Base-by-base conservation (phyloP, 352 stramenopile genomes). In the Thalassiosira hispida region DNA sequence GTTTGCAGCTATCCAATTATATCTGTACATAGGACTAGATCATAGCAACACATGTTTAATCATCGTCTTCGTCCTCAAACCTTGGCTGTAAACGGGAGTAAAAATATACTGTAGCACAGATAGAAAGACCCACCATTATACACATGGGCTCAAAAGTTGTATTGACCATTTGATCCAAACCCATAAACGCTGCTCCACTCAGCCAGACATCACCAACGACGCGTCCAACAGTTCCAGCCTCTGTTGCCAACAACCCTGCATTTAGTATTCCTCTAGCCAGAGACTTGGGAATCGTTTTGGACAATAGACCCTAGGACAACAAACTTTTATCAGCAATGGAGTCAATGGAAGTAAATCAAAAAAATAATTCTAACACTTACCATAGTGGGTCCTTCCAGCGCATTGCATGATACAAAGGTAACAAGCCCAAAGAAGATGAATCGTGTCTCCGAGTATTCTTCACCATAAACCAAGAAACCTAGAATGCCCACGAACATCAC, bases 201-300 rank as follows among this genome's bases (percentile, higher is more conserved):
- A 93, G 74, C 31, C 88, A 84, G 44, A 92, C 67, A 73, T 93
- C 88, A 44, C 83, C 85, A 44, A 90, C 49, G 16, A 86, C 83
- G 60, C 88, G 55, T 18, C 85, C 88, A 11, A 85, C 31, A 14
- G 95, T 98, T 33, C 95, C 96, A 38, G 95, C 94, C 76, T 98
- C 96, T 14, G 96, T 98, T 20, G 96, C 95, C 18, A 98, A 80
- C 55, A 98, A 86, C 2, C 96, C 96, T 29, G 94, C 96, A 85
- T 98, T 98, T 78, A 98, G 97, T 12, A 95, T 97, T 51, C 96
- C 96, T 46, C 92, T 93, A 0, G 95, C 95, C 69, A 98, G 96
- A 47, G 88, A 88, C 52, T 96, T 96, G 0, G 95, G 95, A 73
- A 98, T 98, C 11, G 95, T 78, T 62, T 84, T 84, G 1, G 68